Evolutionary conservation across 495 filamentous ascomycete species (phyloP).

Genomic region (Trichoderma reesei): DNA sequence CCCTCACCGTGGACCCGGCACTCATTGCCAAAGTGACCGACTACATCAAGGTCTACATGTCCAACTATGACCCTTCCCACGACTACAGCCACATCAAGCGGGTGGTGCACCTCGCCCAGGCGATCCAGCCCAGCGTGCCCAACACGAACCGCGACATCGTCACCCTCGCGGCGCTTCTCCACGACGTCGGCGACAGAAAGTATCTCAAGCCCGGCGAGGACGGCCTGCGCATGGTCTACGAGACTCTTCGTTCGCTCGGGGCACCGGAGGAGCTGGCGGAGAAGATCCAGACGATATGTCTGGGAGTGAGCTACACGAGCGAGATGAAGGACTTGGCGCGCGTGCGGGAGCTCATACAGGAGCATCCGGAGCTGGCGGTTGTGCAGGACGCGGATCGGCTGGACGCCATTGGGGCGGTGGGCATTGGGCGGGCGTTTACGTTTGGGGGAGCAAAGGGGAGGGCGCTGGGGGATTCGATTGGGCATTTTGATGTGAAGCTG

Average conservation of each 20-base stretch:
- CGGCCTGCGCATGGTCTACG: slow-evolving; percentile 42
- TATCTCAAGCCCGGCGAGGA: slow-evolving; percentile 49
- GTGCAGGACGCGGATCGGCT: slow-evolving; percentile 88
- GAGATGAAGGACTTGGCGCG: slow-evolving; percentile 51
- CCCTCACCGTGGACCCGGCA: slow-evolving; percentile 22
- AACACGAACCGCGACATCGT: slow-evolving; percentile 44
- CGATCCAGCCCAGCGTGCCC: slow-evolving; percentile 41
- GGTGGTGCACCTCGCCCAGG: slow-evolving; percentile 60
- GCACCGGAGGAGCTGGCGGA: slow-evolving; percentile 44
- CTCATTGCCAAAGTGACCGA: slow-evolving; percentile 41
- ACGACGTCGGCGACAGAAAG: slow-evolving; percentile 84
- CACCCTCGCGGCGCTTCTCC: slow-evolving; percentile 65
- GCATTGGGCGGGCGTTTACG: slow-evolving; percentile 69
- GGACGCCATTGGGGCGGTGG: slow-evolving; percentile 80
- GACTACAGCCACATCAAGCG: slow-evolving; percentile 75
- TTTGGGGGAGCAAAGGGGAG: slow-evolving; percentile 55
- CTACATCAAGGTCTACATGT: slow-evolving; percentile 66
- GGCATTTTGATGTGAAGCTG: slow-evolving; percentile 76
- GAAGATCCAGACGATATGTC: slow-evolving; percentile 58
- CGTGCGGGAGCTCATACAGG: slow-evolving; percentile 41
- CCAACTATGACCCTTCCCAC: slow-evolving; percentile 73
- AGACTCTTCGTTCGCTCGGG: slow-evolving; percentile 49
- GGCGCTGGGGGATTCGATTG: slow-evolving; percentile 51
- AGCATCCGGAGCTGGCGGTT: slow-evolving; percentile 65
- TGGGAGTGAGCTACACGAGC: slow-evolving; percentile 66